Percentiles rank a stretch among this genome's conserved stretches.
Conservation (phyloP, 805 yeast species). For the Nakazawaea ernobii region DNA sequence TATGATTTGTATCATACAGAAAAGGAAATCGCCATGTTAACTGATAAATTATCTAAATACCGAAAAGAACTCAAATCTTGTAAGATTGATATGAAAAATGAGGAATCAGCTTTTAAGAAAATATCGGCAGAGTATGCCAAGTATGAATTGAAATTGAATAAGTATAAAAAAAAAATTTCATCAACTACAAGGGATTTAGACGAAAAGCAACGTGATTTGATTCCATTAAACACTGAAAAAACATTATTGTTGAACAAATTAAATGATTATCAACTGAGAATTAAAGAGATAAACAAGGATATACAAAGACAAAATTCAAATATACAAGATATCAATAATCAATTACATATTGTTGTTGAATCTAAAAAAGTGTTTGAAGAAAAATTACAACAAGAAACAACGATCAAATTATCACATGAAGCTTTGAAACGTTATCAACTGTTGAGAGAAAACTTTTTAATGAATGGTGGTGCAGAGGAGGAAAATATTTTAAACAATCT, state of each 20-base stretch:
- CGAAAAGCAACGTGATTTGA: conserved; percentile 38
- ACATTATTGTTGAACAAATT: conserved; percentile 42
- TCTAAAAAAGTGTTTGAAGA: conserved; percentile 34
- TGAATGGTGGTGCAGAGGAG: conserved; percentile 51
- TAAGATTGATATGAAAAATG: conserved; percentile 23
- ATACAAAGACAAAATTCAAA: conserved; percentile 41
- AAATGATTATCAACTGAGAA: conserved; percentile 38
- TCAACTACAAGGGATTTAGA: conserved; percentile 37
- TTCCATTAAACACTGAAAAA: conserved; percentile 59
- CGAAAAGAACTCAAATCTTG: conserved; percentile 31
- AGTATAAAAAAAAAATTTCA: conserved; percentile 31
- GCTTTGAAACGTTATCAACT: conserved; percentile 53
- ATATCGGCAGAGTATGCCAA: conserved; percentile 39
- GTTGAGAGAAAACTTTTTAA: conserved; percentile 51
- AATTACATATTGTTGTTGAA: conserved; percentile 38
- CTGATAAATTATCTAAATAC: conserved; percentile 27
- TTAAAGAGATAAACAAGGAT: conserved; percentile 47
- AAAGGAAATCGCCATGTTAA: conserved; percentile 29
- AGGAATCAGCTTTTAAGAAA: conserved; percentile 23
- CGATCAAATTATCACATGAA: conserved; percentile 34
- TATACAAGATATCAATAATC: conserved; percentile 36
- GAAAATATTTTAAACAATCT: conserved; percentile 40
- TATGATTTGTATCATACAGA: conserved; percentile 64
- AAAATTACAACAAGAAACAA: conserved; percentile 24
- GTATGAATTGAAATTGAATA: conserved; percentile 35